phyloP scores from a whole-genome alignment of 768 basidiomycete species.

The Boletales sp. region DNA sequence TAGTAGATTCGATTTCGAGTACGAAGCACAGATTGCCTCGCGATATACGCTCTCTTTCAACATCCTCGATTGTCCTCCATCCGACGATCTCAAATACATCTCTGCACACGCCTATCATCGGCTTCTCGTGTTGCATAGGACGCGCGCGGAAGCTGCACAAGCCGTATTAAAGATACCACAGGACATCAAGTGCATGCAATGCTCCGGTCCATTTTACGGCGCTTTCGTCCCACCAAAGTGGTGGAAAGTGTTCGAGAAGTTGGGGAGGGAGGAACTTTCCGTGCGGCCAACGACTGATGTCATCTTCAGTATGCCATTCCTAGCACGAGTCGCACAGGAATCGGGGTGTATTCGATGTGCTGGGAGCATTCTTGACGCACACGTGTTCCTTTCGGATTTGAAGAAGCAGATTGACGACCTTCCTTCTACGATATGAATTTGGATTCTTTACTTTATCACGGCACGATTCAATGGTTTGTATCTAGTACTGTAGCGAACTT shows the following conservation, averaged over 20 bases:
- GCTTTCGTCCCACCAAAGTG: constrained; percentile 56
- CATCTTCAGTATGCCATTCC: constrained; percentile 59
- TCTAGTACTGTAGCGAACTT: not conserved
- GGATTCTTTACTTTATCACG: not conserved
- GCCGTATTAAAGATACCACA: constrained; percentile 44
- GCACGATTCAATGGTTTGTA: too few relatives aligned
- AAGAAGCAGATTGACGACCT: constrained; percentile 56
- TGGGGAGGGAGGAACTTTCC: constrained; percentile 55
- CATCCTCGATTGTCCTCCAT: constrained; percentile 54
- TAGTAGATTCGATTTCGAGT: constrained; percentile 58
- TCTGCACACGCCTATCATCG: constrained; percentile 66
- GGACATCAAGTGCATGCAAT: constrained; percentile 63
- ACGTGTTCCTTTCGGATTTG: constrained; percentile 50
- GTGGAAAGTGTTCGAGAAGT: constrained; percentile 61
- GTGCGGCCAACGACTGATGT: constrained; percentile 53
- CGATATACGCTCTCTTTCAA: constrained; percentile 50
- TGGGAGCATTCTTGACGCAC: constrained; percentile 61
- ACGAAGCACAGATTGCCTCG: constrained; percentile 61
- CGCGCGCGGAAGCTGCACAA: constrained; percentile 47
- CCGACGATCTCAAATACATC: constrained; percentile 62
- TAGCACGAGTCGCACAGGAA: constrained; percentile 47
- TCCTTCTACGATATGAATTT: constrained; percentile 40
- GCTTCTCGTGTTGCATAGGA: constrained; percentile 57
- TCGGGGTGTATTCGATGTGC: constrained; percentile 62
- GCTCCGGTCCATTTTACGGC: constrained; percentile 49